Conservation (phyloP, 768 basidiomycete genomes). For the Lyophyllum shimeji region DNA sequence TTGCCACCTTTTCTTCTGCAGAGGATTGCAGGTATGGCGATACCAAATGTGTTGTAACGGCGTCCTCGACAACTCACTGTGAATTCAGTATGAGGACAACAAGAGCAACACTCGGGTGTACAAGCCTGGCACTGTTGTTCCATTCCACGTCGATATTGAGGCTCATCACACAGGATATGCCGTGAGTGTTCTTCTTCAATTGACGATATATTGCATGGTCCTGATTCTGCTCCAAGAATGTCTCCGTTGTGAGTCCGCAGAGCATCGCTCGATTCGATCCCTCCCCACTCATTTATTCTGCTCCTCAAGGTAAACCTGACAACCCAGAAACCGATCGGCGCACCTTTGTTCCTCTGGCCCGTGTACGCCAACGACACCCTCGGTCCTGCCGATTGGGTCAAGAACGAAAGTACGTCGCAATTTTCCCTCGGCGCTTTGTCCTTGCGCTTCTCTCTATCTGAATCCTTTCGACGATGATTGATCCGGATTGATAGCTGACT, state of each 20-base stretch:
- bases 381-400: conserved; percentile 29
- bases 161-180: conserved; percentile 36
- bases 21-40: conserved; percentile 27
- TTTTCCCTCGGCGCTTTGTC: background rate
- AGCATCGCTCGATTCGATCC: background rate
- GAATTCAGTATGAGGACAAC: conserved; percentile 29
- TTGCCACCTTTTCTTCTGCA: conserved; percentile 35
- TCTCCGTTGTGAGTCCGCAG: conserved; percentile 25
- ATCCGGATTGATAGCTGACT: conserved; percentile 23
- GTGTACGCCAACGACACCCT: conserved; percentile 31
- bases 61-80: background rate
- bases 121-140: conserved; percentile 27
- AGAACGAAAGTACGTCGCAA: conserved; percentile 31
- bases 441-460: background rate
- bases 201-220: background rate
- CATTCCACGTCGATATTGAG: conserved; percentile 29
- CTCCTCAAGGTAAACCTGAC: conserved; percentile 26
- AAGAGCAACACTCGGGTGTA: conserved; percentile 26
- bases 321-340: conserved; percentile 26
- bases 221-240: conserved; percentile 24
- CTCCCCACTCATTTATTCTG: background rate
- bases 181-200: conserved; percentile 16
- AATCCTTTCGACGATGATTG: background rate
- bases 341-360: conserved; percentile 30
- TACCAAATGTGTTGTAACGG: background rate